A percentile compares a stretch with the other conserved stretches of the same genome.
These are phyloP conservation scores for Misopates orontium DNA, from an alignment of 257 asterid genomes.

Conservation along the genomic window DNA sequence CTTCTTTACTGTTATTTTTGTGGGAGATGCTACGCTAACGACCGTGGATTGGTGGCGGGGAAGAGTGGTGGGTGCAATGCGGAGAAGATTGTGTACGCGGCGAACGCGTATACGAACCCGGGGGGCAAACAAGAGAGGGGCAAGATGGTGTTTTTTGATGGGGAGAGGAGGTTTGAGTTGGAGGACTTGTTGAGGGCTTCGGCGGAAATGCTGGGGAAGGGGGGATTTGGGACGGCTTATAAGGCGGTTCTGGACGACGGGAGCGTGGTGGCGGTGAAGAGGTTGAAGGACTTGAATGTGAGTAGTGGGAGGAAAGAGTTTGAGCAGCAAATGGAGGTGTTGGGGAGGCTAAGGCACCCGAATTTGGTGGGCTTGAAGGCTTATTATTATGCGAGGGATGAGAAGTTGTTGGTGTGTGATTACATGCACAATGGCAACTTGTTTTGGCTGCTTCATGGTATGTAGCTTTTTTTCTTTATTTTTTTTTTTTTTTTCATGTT, in stretches of 20 bases:
- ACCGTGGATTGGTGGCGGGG: too few species aligned
- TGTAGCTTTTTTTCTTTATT: slow-evolving; percentile 23
- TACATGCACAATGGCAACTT: slow-evolving; percentile 83
- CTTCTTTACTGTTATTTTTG: slow-evolving; percentile 71
- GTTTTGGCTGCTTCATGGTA: slow-evolving; percentile 97
- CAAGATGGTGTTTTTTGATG: slow-evolving; percentile 72
- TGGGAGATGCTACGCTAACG: too few species aligned
- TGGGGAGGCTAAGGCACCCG: slow-evolving; percentile 73
- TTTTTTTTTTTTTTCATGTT: neutral
- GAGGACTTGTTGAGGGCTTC: slow-evolving; percentile 90
- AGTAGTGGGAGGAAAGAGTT: slow-evolving; percentile 75
- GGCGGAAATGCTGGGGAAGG: slow-evolving; percentile 93
- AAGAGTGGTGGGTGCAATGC: slow-evolving; percentile 20
- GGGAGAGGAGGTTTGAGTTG: slow-evolving; percentile 75
- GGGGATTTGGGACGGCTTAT: slow-evolving; percentile 85
- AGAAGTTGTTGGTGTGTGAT: slow-evolving; percentile 73
- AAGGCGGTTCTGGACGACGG: slow-evolving; percentile 88
- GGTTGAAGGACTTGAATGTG: slow-evolving; percentile 67
- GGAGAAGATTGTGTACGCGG: slow-evolving; percentile 66
- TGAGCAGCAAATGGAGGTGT: slow-evolving; percentile 84
- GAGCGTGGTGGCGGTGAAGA: slow-evolving; percentile 76
- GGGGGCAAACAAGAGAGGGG: slow-evolving; percentile 56
- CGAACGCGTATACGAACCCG: slow-evolving; percentile 67
- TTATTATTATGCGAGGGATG: slow-evolving; percentile 79
- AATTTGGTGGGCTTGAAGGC: slow-evolving; percentile 80